phyloP scores from a whole-genome alignment of 2,329 filamentous ascomycete species.

The Colletotrichum camelliae region DNA sequence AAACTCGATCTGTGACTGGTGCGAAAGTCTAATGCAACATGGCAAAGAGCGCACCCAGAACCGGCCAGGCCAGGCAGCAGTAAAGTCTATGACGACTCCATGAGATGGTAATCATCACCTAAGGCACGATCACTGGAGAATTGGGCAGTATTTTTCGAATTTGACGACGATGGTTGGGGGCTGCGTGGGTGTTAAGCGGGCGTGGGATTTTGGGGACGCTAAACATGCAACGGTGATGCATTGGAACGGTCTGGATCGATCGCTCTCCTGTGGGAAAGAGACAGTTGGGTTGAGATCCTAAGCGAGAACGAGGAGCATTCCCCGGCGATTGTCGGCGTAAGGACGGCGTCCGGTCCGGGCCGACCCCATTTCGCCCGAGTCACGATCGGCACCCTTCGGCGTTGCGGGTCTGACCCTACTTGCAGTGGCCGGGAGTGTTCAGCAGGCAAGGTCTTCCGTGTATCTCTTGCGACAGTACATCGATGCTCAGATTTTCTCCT shows the following conservation, averaged over 20 bases:
- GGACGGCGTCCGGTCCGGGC: not conserved
- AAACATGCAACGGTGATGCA: not conserved
- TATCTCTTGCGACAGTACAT: not conserved
- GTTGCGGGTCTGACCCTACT: not conserved
- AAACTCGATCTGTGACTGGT: not conserved
- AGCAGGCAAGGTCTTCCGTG: not conserved
- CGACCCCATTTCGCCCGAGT: not conserved
- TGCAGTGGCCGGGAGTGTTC: not conserved
- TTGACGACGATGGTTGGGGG: not conserved
- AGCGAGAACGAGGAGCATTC: not conserved
- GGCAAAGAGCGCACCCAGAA: not conserved
- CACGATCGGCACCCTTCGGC: not conserved
- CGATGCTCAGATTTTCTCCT: not conserved
- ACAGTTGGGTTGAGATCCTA: not conserved
- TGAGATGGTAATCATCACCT: not conserved
- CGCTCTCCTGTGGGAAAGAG: not conserved
- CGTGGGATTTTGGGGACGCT: not conserved
- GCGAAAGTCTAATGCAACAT: not conserved
- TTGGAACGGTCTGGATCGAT: not conserved
- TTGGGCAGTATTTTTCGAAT: not conserved
- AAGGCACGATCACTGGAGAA: not conserved
- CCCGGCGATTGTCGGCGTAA: not conserved
- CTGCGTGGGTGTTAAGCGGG: not conserved
- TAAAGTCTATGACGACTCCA: constrained; percentile 11
- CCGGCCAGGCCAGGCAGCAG: not conserved